Base-by-base conservation (phyloP, 2,329 filamentous ascomycete genomes). In the Cryphonectria carpinicola region DNA sequence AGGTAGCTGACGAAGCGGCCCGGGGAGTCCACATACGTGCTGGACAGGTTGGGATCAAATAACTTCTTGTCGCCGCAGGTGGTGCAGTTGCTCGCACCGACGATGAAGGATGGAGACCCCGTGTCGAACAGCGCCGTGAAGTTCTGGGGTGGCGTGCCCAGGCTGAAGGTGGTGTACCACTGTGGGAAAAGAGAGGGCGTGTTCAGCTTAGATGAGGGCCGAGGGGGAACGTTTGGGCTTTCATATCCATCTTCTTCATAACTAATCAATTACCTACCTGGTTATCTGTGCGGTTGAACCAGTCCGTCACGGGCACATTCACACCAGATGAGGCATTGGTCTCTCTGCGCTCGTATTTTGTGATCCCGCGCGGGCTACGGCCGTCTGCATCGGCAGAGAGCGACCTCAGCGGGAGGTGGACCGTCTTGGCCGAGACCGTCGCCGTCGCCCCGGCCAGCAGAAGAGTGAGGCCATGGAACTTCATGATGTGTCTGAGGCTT, bases 101-200 rank as follows among this genome's bases (percentile, higher is more conserved):
- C 67, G 6, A 79, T 67, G n/a, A 80, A 74, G 22, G 76, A 74
- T 0, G 70, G 72, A 4, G 76, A 79, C 22, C 76, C 78, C 0
- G 78, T 80, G 58, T 78, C 77, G 56, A 78, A 78, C 22, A 78
- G 73, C 41, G 78, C 77, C 6, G 78, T 77, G 77, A 79, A 71
- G 11, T 76, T 74, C 49, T 79, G 78, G 1, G 71, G 67, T 1
- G 73, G 73, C 19, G 71, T 74, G 35, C 73, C 73, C 1, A 74
- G 19, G 5, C 65, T 56, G 49, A 74, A 70, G 11, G 61, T 72
- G 19, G 71, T 72, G 65, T 74, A 74, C 73, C 73, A 74, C 71
- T 74, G 66, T 14, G 17, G 11, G 28, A 10, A 10, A 14, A 28
- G 13, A 39, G 61, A n/a, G 28, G n/a, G 13, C 13, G 4, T 13